Percentiles rank a stretch among this genome's conserved stretches.
Conservation (phyloP, 2,329 filamentous ascomycete species). For the Apiospora marii region DNA sequence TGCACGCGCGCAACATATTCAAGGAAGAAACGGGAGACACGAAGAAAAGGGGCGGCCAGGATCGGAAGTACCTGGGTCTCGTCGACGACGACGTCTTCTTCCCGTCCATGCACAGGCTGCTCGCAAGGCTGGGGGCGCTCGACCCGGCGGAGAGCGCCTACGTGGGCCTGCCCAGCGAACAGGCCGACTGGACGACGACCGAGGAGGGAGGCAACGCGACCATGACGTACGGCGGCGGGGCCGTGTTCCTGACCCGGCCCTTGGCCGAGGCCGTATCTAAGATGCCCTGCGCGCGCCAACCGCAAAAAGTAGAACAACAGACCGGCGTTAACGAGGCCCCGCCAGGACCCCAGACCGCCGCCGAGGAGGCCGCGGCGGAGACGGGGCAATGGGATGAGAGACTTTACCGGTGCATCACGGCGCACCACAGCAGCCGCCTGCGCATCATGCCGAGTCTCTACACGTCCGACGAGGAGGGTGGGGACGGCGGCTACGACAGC, state of each 20-base stretch:
- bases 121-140: constrained; percentile 47
- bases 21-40: constrained; percentile 38
- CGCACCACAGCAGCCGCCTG: constrained; percentile 46
- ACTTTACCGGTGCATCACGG: constrained; percentile 50
- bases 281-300: constrained; percentile 47
- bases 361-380: constrained; percentile 27
- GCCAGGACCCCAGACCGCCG: neutral
- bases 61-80: constrained; percentile 49
- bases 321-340: neutral
- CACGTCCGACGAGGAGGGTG: constrained; percentile 45
- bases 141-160: constrained; percentile 46
- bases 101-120: constrained; percentile 49
- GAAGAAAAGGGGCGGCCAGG: constrained; percentile 38
- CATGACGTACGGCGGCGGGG: constrained; percentile 54
- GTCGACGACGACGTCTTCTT: constrained; percentile 58
- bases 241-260: constrained; percentile 49
- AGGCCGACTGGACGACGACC: constrained; percentile 49
- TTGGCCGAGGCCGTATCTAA: constrained; percentile 45
- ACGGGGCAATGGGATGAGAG: constrained; percentile 49
- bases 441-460: constrained; percentile 54
- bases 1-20: constrained; percentile 43
- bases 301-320: neutral
- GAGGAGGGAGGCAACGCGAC: constrained; percentile 43
- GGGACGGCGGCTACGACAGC: constrained; percentile 45
- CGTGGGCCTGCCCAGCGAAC: constrained; percentile 53